Base-by-base conservation (phyloP, 176 grass and related monocot species). In the Puccinellia tenuiflora region DNA sequence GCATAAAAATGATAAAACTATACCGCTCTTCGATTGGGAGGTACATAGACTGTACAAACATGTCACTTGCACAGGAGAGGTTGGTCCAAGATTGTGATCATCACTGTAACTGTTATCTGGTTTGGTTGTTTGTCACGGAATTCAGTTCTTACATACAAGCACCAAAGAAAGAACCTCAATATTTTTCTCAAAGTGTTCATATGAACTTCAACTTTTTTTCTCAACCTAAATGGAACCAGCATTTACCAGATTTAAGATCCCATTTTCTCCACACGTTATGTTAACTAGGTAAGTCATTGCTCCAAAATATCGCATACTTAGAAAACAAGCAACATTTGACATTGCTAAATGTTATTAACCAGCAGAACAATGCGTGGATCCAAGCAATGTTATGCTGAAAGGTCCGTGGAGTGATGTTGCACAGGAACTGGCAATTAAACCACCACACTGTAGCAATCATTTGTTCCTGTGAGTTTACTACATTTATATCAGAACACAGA, bases 21-120 rank as follows among this genome's bases (percentile, higher is more conserved):
- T 31, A 81, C 20, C 9, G 68, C 43, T 75, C 13, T 29, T 79
- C 65, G 17, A 88, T 84, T 85, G 50, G 45, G 79, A 30, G 53
- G 80, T 18, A n/a, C n/a, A 26, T 76, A 76, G 26, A 54, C 31
- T 63, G 39, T 40, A 59, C 1, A 71, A 18, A 78, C 52, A 73
- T 76, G 48, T 45, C 37, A 79, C 2, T 53, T 18, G 60, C 71
- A 82, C 17, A 38, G 24, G 46, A 15, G 28, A 77, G 15, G 26
- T 15, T 18, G 68, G 51, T 70, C 12, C 24, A 8, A 63, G 71
- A 64, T 11, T 69, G 56, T 45, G 22, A 21, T 28, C 64, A 26
- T 55, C 37, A 26, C 85, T 39, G 9, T 34, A 64, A 33, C 65
- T 21, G 17, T 66, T 83, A n/a, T 83, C 6, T 40, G 16, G 43